Evolutionary conservation across 2,329 filamentous ascomycete species (phyloP), one percentile per base, ranked within the genome.

Genomic region (Aschersonia sp.): DNA sequence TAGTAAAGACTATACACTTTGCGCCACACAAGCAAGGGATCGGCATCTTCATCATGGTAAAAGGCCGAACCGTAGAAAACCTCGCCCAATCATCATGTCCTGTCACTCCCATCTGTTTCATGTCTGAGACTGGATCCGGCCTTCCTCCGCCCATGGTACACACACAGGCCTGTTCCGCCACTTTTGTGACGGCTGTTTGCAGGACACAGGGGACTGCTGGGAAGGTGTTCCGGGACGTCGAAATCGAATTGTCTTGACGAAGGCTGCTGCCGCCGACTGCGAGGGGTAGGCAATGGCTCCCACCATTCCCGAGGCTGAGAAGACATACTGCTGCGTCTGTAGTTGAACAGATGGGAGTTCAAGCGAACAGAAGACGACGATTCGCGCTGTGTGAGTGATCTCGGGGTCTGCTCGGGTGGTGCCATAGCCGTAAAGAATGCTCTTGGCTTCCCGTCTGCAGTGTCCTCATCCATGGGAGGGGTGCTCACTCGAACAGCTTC

Each of bases 161-260:
- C 71, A 48, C 73, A 77, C 3, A 75, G 50, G 0, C 70, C 72
- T 5, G 62, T 67, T 4, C 72, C 71, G n/a, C 67, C 63, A 10
- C 65, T 66, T 47, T 56, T 55, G 48, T 73, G 67, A 41, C 62
- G 67, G 43, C 58, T 58, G 55, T 75, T 73, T 6, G 71, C 59
- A 2, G 73, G 73, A 48, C 73, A 77, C 61, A 74, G 65, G 12
- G 72, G 72, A 53, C 72, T 75, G 49, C 52, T 69, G 32, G 72
- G 70, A 5, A 73, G 58, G 51, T 77, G 73, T 51, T 75, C 70
- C 2, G 72, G 70, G 9, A 75, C 51, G 44, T 74, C 65, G 50
- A 77, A 74, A 45, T 69, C 60, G 49, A 77, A 76, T 4, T 51
- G 46, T 29, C 47, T 48, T 6, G 47, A 12, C 7, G 20, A n/a